Evolutionary conservation across 148 eudicot species (phyloP).

Genomic region (Silene uniflora): DNA sequence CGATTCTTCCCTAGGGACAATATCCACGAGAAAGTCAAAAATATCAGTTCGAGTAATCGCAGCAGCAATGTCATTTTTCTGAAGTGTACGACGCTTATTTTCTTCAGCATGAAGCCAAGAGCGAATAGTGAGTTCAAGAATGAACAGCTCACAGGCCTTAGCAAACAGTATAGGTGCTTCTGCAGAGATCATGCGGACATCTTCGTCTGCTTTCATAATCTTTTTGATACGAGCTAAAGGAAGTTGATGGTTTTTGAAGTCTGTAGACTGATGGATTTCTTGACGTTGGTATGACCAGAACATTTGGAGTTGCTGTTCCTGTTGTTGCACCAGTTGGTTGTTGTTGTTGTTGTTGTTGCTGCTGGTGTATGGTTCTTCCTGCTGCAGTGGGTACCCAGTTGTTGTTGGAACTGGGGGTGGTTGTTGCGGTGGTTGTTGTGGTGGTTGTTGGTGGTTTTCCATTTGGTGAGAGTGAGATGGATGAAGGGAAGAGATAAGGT

Average conservation of each 20-base stretch:
- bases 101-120: slow-evolving; percentile 91
- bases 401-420: slow-evolving; percentile 19
- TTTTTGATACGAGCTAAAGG: slow-evolving; percentile 81
- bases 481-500: slow-evolving; percentile 23
- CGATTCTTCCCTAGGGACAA: slow-evolving; percentile 77
- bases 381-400: slow-evolving; percentile 32
- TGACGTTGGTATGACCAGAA: slow-evolving; percentile 81
- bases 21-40: slow-evolving; percentile 78
- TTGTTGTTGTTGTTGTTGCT: background rate
- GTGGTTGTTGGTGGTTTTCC: background rate
- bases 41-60: slow-evolving; percentile 78
- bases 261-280: slow-evolving; percentile 67
- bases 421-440: slow-evolving; percentile 28
- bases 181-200: slow-evolving; percentile 88
- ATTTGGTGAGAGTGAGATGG: slow-evolving; percentile 9
- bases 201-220: slow-evolving; percentile 93
- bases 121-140: slow-evolving; percentile 70
- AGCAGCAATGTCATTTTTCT: slow-evolving; percentile 80
- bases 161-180: slow-evolving; percentile 81
- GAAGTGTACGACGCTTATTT: slow-evolving; percentile 72
- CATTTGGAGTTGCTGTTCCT: slow-evolving; percentile 74
- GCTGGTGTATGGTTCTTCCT: slow-evolving; percentile 23
- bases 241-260: slow-evolving; percentile 85
- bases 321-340: slow-evolving; percentile 74
- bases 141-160: slow-evolving; percentile 86